Evolutionary conservation across 495 filamentous ascomycete species (phyloP), one percentile per base, ranked within the genome.

Genomic region (Hypoxylon fragiforme): DNA sequence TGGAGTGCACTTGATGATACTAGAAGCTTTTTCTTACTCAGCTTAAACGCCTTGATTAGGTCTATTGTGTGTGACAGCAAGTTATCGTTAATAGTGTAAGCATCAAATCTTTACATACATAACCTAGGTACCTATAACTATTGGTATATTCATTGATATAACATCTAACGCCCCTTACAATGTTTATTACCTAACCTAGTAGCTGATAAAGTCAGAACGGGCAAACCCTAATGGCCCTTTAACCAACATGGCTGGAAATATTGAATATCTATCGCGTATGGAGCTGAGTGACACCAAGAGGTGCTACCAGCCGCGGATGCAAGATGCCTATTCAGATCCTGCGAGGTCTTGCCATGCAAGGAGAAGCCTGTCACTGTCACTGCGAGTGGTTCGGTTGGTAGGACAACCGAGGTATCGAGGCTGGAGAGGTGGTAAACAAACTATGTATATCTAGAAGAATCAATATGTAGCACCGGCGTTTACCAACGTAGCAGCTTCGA

Each of bases 251-350:
- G n/a, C n/a, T n/a, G n/a, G n/a, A n/a, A n/a, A n/a, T n/a, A n/a
- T n/a, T n/a, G n/a, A n/a, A n/a, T n/a, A n/a, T 21, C 32, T 40
- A 26, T 47, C 6, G 24, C 7, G 3, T 11, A 34, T 7, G 37
- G 40, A 30, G 39, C 32, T 34, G 37, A 20, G 31, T 20, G 3
- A 24, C 41, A 44, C 14, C 43, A 12, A 34, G n/a, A 14, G 0
- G 21, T 54, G 26, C 7, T 36, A 47, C 50, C 28, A 30, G 24
- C 19, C 15, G 38, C 22, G 39, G 44, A 54, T 54, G 57, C 57
- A 54, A 54, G 57, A 60, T 50, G 57, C 57, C 57, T 60, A 50
- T 54, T 46, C 15, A 50, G 50, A 54, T 54, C 57, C 50, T 50
- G 40, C 50, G 15, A 38, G 38, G 44, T 36, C 38, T 38, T 34